Percentiles rank a stretch among this genome's conserved stretches.
Conservation (phyloP, 1,284 basidiomycete species). For the Naganishia liquefaciens region DNA sequence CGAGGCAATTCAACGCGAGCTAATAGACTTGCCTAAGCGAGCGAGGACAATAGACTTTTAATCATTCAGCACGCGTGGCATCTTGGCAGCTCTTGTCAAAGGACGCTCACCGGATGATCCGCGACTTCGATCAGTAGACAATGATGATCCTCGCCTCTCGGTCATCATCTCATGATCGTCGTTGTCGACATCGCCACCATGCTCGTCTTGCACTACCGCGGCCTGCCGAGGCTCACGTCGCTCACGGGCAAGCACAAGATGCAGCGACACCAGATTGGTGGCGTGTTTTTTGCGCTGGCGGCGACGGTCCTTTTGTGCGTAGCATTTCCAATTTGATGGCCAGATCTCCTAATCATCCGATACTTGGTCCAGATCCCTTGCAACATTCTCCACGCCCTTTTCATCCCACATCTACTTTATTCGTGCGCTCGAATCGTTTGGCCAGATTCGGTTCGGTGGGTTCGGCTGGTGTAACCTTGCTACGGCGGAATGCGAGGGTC, state of each 20-base stretch:
- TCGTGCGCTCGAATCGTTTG: background rate
- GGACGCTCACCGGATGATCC: background rate
- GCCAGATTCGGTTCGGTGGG: slow-evolving; percentile 19
- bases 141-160: background rate
- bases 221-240: background rate
- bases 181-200: background rate
- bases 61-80: no score
- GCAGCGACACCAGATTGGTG: slow-evolving; percentile 31
- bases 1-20: background rate
- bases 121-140: background rate
- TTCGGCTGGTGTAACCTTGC: slow-evolving; percentile 29
- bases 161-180: background rate
- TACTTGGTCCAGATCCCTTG: slow-evolving; percentile 9
- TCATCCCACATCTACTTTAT: slow-evolving; percentile 31
- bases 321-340: background rate
- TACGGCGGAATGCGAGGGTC: slow-evolving; percentile 14
- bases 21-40: background rate
- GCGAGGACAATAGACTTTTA: no score
- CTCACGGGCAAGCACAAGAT: background rate
- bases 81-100: no score
- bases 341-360: background rate
- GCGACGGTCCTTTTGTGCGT: slow-evolving; percentile 29
- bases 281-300: slow-evolving; percentile 24
- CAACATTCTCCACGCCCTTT: slow-evolving; percentile 33
- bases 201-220: background rate